These are phyloP conservation scores for Radiomyces spectabilis DNA, from an alignment of 192 early-diverging fungal species.

Conservation along the genomic window DNA sequence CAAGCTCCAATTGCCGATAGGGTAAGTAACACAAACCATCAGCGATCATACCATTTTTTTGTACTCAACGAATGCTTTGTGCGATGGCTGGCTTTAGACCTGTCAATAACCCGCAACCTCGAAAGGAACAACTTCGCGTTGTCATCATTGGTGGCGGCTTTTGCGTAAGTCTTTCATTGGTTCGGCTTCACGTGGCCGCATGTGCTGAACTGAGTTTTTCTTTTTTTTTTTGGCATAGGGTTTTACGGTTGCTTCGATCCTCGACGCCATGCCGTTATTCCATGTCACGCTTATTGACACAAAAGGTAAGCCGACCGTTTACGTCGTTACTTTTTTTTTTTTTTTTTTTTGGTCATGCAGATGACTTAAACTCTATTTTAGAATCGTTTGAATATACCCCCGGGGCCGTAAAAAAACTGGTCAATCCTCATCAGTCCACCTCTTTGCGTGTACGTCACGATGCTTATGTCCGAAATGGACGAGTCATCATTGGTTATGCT, in stretches of 20 bases:
- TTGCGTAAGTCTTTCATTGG: constrained; percentile 6
- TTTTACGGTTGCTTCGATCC: constrained; percentile 28
- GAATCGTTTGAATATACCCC: constrained; percentile 35
- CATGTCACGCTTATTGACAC: constrained; percentile 27
- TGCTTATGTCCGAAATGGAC: constrained; percentile 23
- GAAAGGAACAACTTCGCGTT: constrained; percentile 6
- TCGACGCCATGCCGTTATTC: constrained; percentile 29
- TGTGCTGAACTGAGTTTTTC: not conserved
- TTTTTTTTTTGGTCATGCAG: too few relatives aligned
- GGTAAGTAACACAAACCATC: not conserved
- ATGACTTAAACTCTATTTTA: too few relatives aligned
- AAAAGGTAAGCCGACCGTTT: constrained; percentile 18
- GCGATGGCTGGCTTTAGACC: not conserved
- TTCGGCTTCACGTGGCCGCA: not conserved
- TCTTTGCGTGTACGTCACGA: constrained; percentile 25
- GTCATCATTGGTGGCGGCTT: constrained; percentile 31
- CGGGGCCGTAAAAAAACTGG: constrained; percentile 18
- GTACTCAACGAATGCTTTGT: too few relatives aligned
- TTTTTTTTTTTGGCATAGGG: constrained; percentile 15
- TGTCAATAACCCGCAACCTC: constrained; percentile 1
- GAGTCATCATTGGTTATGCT: constrained; percentile 27
- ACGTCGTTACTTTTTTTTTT: not conserved
- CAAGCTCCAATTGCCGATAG: not conserved
- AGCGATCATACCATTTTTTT: too few relatives aligned
- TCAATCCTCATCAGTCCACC: constrained; percentile 9